Conservation (phyloP, 2,329 filamentous ascomycete genomes). For the Delphinella strobiligena region DNA sequence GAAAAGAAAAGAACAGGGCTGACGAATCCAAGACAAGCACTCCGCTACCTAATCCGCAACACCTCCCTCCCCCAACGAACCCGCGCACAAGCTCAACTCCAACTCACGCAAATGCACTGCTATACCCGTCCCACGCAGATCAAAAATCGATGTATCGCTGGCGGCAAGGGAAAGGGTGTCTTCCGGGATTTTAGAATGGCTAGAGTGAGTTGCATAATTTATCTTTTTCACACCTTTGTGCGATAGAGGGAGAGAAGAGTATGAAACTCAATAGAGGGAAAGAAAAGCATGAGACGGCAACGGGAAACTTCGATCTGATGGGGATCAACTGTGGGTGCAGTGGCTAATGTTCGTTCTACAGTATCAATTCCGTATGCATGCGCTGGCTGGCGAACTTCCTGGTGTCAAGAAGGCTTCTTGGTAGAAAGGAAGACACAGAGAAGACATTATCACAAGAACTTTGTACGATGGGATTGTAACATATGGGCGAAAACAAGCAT, state of each 20-base stretch:
- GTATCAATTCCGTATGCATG: conserved; percentile 90
- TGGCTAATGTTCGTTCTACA: conserved; percentile 26
- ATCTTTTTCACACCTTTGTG: neutral
- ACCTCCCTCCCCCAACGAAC: conserved; percentile 69
- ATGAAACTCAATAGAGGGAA: neutral
- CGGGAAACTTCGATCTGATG: too few species aligned
- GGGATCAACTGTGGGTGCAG: too few species aligned
- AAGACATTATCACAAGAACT: too few species aligned
- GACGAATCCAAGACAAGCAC: conserved; percentile 49
- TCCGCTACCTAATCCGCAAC: conserved; percentile 79
- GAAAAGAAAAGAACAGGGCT: neutral
- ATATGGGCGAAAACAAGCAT: neutral
- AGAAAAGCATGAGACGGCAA: neutral
- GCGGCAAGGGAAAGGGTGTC: conserved; percentile 84
- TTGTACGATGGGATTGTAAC: too few species aligned
- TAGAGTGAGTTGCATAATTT: conserved; percentile 57
- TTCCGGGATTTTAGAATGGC: conserved; percentile 85
- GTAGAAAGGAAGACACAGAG: conserved; percentile 36
- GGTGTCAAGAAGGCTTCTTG: conserved; percentile 95
- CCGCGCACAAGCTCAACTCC: conserved; percentile 83
- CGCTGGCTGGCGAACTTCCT: conserved; percentile 70
- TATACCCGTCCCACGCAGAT: conserved; percentile 93
- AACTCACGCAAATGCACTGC: conserved; percentile 88
- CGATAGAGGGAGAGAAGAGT: neutral
- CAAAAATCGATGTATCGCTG: conserved; percentile 82